These are phyloP conservation scores for Scheffersomyces lignicola DNA, from an alignment of 1,139 yeast species.

Conservation along the genomic window DNA sequence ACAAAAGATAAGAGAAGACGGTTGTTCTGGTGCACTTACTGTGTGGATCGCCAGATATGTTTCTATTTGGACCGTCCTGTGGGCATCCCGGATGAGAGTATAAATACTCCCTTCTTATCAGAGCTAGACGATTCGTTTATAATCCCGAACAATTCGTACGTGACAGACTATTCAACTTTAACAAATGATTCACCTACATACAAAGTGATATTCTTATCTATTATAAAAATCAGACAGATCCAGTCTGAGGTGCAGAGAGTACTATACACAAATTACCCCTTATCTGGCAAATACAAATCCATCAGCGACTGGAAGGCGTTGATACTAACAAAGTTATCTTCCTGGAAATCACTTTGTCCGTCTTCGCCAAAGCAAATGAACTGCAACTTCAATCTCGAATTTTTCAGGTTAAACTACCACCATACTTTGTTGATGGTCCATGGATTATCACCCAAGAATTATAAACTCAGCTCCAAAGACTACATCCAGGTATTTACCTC, in stretches of 20 bases:
- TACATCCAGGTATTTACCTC: conserved; percentile 60
- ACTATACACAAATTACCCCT: conserved; percentile 65
- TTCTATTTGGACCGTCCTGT: conserved; percentile 72
- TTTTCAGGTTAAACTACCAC: conserved; percentile 72
- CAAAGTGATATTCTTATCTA: conserved; percentile 62
- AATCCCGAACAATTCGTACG: conserved; percentile 24
- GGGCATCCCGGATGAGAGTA: conserved; percentile 72
- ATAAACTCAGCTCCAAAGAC: conserved; percentile 53
- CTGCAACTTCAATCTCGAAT: conserved; percentile 69
- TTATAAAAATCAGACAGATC: conserved; percentile 66
- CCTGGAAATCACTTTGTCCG: conserved; percentile 64
- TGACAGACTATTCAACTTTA: conserved; percentile 22
- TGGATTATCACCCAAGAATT: conserved; percentile 75
- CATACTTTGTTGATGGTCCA: conserved; percentile 72
- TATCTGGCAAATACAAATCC: conserved; percentile 62
- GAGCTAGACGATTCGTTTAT: conserved; percentile 70
- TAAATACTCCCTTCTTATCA: conserved; percentile 68
- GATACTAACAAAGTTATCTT: conserved; percentile 51
- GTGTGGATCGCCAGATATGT: conserved; percentile 77
- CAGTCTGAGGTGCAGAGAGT: conserved; percentile 79
- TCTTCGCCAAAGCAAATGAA: conserved; percentile 61
- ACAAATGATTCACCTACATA: conserved; percentile 53
- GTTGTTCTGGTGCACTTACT: conserved; percentile 86
- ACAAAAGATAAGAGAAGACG: conserved; percentile 71
- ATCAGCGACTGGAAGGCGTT: conserved; percentile 60